These are phyloP conservation scores for Coemansia sp. DNA, from an alignment of 192 early-diverging fungal species.

Conservation along the genomic window DNA sequence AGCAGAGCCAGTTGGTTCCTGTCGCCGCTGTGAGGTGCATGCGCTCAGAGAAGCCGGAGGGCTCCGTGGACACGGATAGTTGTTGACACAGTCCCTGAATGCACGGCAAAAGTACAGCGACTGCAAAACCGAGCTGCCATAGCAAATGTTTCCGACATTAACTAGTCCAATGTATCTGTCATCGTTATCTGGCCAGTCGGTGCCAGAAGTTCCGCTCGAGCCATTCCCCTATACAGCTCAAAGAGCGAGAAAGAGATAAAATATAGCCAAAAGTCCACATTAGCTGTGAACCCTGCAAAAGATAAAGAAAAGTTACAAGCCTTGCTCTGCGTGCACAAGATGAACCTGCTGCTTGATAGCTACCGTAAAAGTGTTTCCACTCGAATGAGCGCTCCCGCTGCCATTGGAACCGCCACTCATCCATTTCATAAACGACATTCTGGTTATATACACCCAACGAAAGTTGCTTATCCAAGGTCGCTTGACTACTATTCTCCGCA, in stretches of 20 bases:
- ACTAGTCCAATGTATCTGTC: conserved; percentile 88
- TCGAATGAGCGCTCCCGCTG: conserved; percentile 24
- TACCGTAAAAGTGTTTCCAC: conserved; percentile 12
- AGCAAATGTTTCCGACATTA: conserved; percentile 78
- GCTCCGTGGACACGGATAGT: conserved; percentile 63
- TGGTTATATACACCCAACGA: background rate
- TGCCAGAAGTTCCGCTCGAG: conserved; percentile 13
- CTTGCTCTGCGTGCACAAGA: background rate
- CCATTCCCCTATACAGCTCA: conserved; percentile 21
- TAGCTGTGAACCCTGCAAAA: no score
- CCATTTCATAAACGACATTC: conserved; percentile 72
- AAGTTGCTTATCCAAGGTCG: no score
- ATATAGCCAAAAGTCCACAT: background rate
- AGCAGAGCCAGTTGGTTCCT: conserved; percentile 1
- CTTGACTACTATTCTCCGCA: background rate
- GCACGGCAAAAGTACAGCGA: conserved; percentile 93
- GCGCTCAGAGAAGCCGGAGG: conserved; percentile 12
- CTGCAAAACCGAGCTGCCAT: conserved; percentile 95
- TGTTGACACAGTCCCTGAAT: conserved; percentile 89
- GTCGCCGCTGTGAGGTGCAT: background rate
- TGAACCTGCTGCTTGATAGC: background rate
- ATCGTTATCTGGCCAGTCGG: conserved; percentile 58
- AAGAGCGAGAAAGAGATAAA: background rate
- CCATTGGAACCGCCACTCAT: conserved; percentile 50
- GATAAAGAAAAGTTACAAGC: background rate